Percentiles rank a stretch among this genome's conserved stretches.
Conservation (phyloP, 1,284 basidiomycete genomes). For the Sanguinoderma infundibulare region DNA sequence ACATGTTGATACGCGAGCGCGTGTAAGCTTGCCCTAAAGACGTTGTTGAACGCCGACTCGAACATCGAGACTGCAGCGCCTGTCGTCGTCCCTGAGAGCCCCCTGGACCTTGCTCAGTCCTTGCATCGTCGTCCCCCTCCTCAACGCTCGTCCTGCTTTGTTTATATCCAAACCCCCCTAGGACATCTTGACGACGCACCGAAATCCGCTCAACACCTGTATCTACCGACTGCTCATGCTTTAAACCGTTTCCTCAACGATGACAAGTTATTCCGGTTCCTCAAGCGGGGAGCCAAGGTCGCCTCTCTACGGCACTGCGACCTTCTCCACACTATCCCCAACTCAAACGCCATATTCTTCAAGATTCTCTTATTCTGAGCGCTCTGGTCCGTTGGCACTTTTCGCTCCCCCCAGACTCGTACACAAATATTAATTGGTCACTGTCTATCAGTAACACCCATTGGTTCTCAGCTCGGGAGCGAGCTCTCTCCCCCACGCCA, state of each 20-base stretch:
- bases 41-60: slow-evolving; percentile 23
- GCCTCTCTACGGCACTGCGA: slow-evolving; percentile 53
- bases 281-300: slow-evolving; percentile 46
- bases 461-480: slow-evolving; percentile 43
- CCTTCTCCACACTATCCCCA: slow-evolving; percentile 49
- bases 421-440: neutral
- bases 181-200: slow-evolving; percentile 2
- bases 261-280: slow-evolving; percentile 28
- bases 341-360: slow-evolving; percentile 49
- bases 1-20: slow-evolving; percentile 27
- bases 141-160: slow-evolving; percentile 2
- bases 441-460: slow-evolving; percentile 34
- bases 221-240: slow-evolving; percentile 14
- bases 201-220: neutral
- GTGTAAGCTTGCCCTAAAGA: slow-evolving; percentile 23
- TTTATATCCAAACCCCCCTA: neutral
- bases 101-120: slow-evolving; percentile 7
- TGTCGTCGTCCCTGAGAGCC: slow-evolving; percentile 5
- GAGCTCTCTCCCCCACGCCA: slow-evolving; percentile 42
- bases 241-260: slow-evolving; percentile 12
- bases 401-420: neutral
- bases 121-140: slow-evolving; percentile 3
- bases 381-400: slow-evolving; percentile 11
- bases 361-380: slow-evolving; percentile 42
- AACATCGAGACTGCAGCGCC: slow-evolving; percentile 14